Conservation (phyloP, 805 yeast species). For the Candida ficus region DNA sequence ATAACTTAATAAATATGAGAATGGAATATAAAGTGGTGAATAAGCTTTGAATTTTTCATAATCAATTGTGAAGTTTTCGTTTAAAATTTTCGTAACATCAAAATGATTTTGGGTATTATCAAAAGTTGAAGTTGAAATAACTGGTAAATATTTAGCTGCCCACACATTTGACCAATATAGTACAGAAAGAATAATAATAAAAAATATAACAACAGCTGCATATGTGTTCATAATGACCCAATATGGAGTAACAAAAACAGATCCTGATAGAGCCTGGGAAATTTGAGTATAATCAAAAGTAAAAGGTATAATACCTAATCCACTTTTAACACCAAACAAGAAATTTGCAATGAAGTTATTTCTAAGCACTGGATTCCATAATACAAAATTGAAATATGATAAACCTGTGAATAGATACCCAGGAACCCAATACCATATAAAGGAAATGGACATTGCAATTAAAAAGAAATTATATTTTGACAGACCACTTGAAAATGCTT, state of each 20-base stretch:
- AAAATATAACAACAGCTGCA: constrained; percentile 43
- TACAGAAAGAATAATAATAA: constrained; percentile 45
- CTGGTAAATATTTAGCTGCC: constrained; percentile 57
- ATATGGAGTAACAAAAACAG: constrained; percentile 56
- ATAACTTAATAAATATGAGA: constrained; percentile 50
- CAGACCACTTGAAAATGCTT: constrained; percentile 44
- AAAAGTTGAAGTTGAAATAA: constrained; percentile 43
- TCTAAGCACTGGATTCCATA: constrained; percentile 31
- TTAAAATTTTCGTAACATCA: constrained; percentile 42
- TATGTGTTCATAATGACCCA: constrained; percentile 34
- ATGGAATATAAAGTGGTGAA: constrained; percentile 56
- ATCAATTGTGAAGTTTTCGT: constrained; percentile 37
- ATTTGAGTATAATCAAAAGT: constrained; percentile 58
- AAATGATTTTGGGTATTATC: constrained; percentile 43
- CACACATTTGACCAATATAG: constrained; percentile 50
- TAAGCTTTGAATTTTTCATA: constrained; percentile 42
- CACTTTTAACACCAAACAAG: constrained; percentile 55
- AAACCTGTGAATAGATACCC: constrained; percentile 58
- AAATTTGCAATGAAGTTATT: constrained; percentile 55
- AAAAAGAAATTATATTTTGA: constrained; percentile 46
- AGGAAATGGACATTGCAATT: constrained; percentile 35
- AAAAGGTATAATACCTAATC: constrained; percentile 50
- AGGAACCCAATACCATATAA: constrained; percentile 63
- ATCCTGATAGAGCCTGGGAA: constrained; percentile 36
- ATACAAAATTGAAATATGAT: constrained; percentile 46